These are phyloP conservation scores for Mikania micrantha DNA, from an alignment of 129 eudicot species.

Conservation along the genomic window DNA sequence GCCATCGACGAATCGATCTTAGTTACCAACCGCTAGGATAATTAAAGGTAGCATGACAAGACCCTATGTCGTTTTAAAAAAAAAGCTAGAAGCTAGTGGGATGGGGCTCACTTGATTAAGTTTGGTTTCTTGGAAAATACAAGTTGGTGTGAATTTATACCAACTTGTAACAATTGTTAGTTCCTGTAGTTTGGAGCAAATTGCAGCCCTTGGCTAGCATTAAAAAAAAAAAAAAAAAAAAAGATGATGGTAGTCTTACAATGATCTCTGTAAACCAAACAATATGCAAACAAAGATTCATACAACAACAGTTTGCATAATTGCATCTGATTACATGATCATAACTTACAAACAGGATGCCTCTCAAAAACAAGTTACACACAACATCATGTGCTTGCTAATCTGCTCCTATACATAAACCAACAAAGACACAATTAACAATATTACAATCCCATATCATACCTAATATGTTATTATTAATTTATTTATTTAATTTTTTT, in stretches of 20 bases:
- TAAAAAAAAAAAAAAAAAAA: too few relatives aligned
- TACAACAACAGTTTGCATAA: slow-evolving; percentile 12
- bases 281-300: slow-evolving; percentile 26
- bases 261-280: background rate
- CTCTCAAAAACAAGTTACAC: slow-evolving; percentile 30
- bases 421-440: slow-evolving; percentile 25
- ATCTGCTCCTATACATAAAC: slow-evolving; percentile 26
- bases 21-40: too few relatives aligned
- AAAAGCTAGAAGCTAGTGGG: too few relatives aligned
- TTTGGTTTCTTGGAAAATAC: too few relatives aligned
- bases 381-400: slow-evolving; percentile 24
- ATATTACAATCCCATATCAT: slow-evolving; percentile 24
- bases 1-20: too few relatives aligned
- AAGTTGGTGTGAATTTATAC: too few relatives aligned
- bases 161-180: too few relatives aligned
- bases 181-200: too few relatives aligned
- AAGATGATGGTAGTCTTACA: background rate
- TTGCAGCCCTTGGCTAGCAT: too few relatives aligned
- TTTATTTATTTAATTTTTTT: background rate
- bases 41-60: too few relatives aligned
- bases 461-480: slow-evolving; percentile 1
- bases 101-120: too few relatives aligned
- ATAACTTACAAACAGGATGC: slow-evolving; percentile 28
- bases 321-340: slow-evolving; percentile 5
- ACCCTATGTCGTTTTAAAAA: too few relatives aligned